Base-by-base conservation (phyloP, 805 yeast genomes). In the Novakomyces olei region DNA sequence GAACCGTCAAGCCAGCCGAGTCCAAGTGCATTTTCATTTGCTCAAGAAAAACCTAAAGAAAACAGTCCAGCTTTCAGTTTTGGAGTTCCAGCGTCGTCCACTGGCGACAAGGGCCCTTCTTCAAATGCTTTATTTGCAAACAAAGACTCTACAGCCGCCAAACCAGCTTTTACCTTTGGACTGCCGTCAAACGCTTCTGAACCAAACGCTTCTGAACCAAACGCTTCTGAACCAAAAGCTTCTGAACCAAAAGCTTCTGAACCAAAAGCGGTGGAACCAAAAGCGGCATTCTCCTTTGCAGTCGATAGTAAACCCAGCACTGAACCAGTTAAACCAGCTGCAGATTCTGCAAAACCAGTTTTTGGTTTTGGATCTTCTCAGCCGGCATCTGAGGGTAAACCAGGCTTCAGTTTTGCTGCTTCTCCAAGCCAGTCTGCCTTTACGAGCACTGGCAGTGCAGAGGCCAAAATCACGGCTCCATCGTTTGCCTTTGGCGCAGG, bases 41-140 rank as follows among this genome's bases (percentile, higher is more conserved):
- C 29, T 4, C 10, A 26, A 12, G 17, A 26, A 12, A 10, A 10
- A 10, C 10, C 10, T 10, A 15, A 26, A 10, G 29, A 26, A 10
- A 15, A 2, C 16, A 4, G 16, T 12, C 24, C 31, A 17, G 15
- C 10, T 15, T 33, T 33, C 16, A 10, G 19, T 9, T 31, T 31
- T 23, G 34, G 35, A 19, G 26, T 15, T 29, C 15, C 26, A 14
- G 19, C 26, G 14, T 19, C 12, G 8, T 26, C 33, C n/a, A 8
- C 8, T 5, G 19, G 12, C 6, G 19, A 19, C 27, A 26, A 26
- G 9, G 3, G 7, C 16, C 14, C 12, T 4, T 26, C 9, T 8
- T 9, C 9, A 15, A 15, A 26, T 15, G 15, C 27, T 3, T 15
- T 16, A 9, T 9, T 26, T 10, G 7, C 27, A 26, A 9, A 15